These are phyloP conservation scores for Colletotrichum sansevieriae DNA, from an alignment of 2,329 filamentous ascomycete genomes.

Conservation along the genomic window DNA sequence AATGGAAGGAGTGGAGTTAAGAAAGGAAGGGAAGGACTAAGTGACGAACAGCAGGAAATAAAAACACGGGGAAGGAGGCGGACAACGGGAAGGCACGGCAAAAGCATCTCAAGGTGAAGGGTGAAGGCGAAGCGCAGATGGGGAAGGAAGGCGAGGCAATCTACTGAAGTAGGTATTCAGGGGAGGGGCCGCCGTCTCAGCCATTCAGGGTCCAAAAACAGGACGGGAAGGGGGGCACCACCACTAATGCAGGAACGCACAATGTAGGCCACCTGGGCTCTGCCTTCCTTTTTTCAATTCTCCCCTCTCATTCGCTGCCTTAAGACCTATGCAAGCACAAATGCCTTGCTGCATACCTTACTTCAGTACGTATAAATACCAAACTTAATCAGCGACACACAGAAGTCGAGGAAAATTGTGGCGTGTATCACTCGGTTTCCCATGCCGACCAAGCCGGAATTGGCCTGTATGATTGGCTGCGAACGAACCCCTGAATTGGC, in stretches of 20 bases:
- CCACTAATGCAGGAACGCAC: neutral
- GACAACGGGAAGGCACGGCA: constrained; percentile 15
- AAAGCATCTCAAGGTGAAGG: no score
- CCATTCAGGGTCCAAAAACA: constrained; percentile 10
- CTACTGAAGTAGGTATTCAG: constrained; percentile 28
- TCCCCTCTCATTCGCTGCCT: no score
- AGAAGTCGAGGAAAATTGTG: constrained; percentile 27
- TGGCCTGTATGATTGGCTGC: constrained; percentile 26
- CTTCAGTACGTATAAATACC: no score
- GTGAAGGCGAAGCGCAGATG: neutral
- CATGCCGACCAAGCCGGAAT: constrained; percentile 30
- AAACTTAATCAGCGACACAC: neutral
- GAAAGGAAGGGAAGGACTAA: neutral
- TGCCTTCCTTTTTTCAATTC: no score
- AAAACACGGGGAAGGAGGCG: constrained; percentile 37
- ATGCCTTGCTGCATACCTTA: no score
- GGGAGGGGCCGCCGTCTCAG: constrained; percentile 34
- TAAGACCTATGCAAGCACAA: no score
- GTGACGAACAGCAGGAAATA: neutral
- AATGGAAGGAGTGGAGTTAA: constrained; percentile 32
- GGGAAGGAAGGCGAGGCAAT: constrained; percentile 32
- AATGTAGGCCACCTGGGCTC: no score
- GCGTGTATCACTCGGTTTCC: constrained; percentile 38
- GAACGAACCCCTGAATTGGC: neutral
- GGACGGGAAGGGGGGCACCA: neutral